phyloP scores from a whole-genome alignment of 345 rosid genomes.

The Murraya koenigii region DNA sequence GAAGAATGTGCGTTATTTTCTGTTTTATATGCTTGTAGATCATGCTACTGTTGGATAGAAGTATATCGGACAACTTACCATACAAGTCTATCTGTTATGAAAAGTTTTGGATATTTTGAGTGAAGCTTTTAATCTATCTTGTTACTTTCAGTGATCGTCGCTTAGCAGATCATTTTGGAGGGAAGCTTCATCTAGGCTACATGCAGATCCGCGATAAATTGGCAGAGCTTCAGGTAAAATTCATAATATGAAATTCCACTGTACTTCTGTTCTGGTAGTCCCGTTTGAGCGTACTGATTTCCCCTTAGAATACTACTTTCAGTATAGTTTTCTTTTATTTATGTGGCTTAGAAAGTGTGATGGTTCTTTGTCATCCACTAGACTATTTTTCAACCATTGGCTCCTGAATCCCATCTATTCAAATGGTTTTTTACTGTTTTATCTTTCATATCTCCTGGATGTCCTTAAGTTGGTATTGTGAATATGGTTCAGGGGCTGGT shows the following conservation, averaged over 20 bases:
- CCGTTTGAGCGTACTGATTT: not conserved
- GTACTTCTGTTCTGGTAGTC: not conserved
- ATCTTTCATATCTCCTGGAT: constrained; percentile 12
- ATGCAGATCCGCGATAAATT: constrained; percentile 96
- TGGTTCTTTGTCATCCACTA: not conserved
- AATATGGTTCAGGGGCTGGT: constrained; percentile 64
- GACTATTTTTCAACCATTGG: not conserved
- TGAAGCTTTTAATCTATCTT: constrained; percentile 29
- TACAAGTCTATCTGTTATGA: constrained; percentile 7
- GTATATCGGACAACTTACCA: constrained; percentile 29
- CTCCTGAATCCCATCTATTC: not conserved
- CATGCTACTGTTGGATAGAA: constrained; percentile 50
- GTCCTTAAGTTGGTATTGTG: constrained; percentile 41
- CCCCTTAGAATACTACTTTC: not conserved
- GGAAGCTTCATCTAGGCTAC: constrained; percentile 97
- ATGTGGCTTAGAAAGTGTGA: not conserved
- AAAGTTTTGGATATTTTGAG: constrained; percentile 10
- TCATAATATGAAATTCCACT: not conserved
- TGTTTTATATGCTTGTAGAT: constrained; percentile 71
- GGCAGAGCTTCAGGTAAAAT: constrained; percentile 80
- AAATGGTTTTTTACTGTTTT: constrained; percentile 5
- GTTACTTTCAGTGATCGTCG: constrained; percentile 89
- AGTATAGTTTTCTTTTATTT: not conserved
- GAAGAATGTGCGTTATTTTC: constrained; percentile 93
- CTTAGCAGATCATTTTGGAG: constrained; percentile 99